Evolutionary conservation across 2,329 filamentous ascomycete genomes (phyloP), one percentile per base, ranked within the genome.

Genomic region (Aspergillus intermedius): DNA sequence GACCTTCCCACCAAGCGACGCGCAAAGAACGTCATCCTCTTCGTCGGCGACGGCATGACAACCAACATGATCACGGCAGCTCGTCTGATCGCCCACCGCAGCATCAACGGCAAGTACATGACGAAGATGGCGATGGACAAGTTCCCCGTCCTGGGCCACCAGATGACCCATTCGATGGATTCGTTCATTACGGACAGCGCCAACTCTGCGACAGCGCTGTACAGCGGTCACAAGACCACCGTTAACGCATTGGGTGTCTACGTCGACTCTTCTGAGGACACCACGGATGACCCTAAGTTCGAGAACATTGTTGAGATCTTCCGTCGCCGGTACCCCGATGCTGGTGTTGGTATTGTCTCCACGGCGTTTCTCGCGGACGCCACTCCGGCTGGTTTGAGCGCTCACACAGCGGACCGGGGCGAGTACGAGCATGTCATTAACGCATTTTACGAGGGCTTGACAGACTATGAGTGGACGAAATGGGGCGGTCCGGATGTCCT

Each of bases 131-230:
- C 82, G 62, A 76, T 94, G 74, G 88, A 94, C 72, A 78, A 89
- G 62, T 93, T 93, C 70, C 88, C 88, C 2, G 80, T 91, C n/a
- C 65, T 91, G 9, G 88, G 88, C 17, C 88, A 94, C 67, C 88
- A 91, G 71, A 91, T 93, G 84, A 91, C 88, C 9, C 87, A 91
- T 70, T 91, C 87, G 1, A 81, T 93, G 62, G 87, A 91, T 71
- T 83, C 77, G 44, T 91, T 87, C 76, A 91, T 93, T 64, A 93
- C 88, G 34, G 88, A 93, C 67, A 88, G 84, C 52, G 88, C 88
- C 69, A 93, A 93, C 72, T 89, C 85, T 4, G 88, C 88, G 3
- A 88, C 85, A 40, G 86, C 88, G 13, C 75, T 93, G 15, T 93
- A 91, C 73, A 83, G 80, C 21, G 88, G 88, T 30, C 88, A 93